These are phyloP conservation scores for Stagonosporopsis chrysanthemi DNA, from an alignment of 2,329 filamentous ascomycete genomes.

Conservation along the genomic window DNA sequence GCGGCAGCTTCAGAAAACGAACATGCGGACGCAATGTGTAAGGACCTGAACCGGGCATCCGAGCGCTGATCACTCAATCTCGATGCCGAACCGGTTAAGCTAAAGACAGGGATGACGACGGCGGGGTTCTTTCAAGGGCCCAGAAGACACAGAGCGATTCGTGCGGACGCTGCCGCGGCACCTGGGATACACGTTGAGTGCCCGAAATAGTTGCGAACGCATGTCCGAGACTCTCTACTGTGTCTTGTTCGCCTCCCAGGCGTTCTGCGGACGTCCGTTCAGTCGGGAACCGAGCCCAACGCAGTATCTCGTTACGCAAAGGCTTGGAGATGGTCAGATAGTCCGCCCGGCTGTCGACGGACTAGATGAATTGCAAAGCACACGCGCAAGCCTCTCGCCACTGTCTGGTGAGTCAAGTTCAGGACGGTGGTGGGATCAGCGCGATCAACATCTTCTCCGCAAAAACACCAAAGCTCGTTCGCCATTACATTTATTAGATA, in stretches of 20 bases:
- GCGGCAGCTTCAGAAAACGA: slow-evolving; percentile 22
- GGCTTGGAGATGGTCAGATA: slow-evolving; percentile 10
- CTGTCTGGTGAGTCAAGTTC: slow-evolving; percentile 21
- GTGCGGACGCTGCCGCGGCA: slow-evolving; percentile 13
- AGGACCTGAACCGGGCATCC: slow-evolving; percentile 26
- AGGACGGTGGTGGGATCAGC: slow-evolving; percentile 22
- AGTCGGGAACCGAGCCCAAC: slow-evolving; percentile 17
- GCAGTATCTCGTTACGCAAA: slow-evolving; percentile 11
- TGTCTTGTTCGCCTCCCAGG: slow-evolving; percentile 16
- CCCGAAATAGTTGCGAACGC: slow-evolving; percentile 21
- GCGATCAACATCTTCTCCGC: slow-evolving; percentile 23
- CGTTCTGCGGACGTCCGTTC: slow-evolving; percentile 13
- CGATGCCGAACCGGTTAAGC: slow-evolving; percentile 32
- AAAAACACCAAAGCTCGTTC: slow-evolving; percentile 15
- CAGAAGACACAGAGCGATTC: slow-evolving; percentile 26
- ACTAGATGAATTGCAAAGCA: slow-evolving; percentile 22
- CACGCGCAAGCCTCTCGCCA: slow-evolving; percentile 39
- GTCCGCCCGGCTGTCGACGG: slow-evolving; percentile 7
- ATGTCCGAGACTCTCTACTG: slow-evolving; percentile 14
- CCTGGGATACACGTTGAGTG: slow-evolving; percentile 13
- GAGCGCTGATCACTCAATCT: slow-evolving; percentile 33
- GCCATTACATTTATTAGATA: slow-evolving; percentile 7
- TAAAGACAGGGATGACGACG: slow-evolving; percentile 35
- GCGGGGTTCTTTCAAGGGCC: slow-evolving; percentile 12
- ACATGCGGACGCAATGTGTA: slow-evolving; percentile 30